Base-by-base conservation (phyloP, 2,329 filamentous ascomycete species). In the Calonectria pseudoreteaudii region DNA sequence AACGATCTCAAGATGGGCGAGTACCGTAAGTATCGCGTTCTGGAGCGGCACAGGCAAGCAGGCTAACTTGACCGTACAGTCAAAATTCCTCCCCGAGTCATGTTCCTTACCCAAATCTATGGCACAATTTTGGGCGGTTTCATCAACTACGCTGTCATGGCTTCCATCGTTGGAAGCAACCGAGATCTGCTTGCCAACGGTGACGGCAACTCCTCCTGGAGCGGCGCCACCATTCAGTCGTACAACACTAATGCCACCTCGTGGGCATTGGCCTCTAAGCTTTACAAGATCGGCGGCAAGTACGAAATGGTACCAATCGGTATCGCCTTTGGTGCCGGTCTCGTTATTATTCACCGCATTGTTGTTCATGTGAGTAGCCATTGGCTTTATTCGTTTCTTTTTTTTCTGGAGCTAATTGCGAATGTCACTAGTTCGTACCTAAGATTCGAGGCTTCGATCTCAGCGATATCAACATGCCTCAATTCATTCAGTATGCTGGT, bases 1-100 rank as follows among this genome's bases (percentile, higher is more conserved):
- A 88, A 86, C 60, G 89, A 91, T 74, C 79, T 91, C 30, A 91
- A 91, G 82, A 86, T 91, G 85, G 90, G 90, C 26, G 88, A 91
- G 83, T 91, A 91, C 66, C 86, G 88, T 88, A 82, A 66, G 86
- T 83, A 4, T 0, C 4, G 10, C 4, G 18, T 31, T n/a, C 18
- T 1, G 18, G 23, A 13, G 20, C 14, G 10, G 7, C 20, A 1
- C 10, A 0, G 0, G 30, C n/a, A 20, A 60, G 1, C 41, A 14
- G 38, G 38, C 79, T 83, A 53, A 85, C 64, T 16, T 0, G 34
- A 23, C 14, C 44, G 36, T 75, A n/a, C 31, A 87, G 86, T 89
- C 77, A 91, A 91, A 75, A 88, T 91, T 8, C 88, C 89, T 2
- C 89, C 88, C 2, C 86, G 88, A 0, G 80, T 86, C 65, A 91